Conservation (phyloP, 2,329 filamentous ascomycete genomes). For the Rhynchosporium graminicola region DNA sequence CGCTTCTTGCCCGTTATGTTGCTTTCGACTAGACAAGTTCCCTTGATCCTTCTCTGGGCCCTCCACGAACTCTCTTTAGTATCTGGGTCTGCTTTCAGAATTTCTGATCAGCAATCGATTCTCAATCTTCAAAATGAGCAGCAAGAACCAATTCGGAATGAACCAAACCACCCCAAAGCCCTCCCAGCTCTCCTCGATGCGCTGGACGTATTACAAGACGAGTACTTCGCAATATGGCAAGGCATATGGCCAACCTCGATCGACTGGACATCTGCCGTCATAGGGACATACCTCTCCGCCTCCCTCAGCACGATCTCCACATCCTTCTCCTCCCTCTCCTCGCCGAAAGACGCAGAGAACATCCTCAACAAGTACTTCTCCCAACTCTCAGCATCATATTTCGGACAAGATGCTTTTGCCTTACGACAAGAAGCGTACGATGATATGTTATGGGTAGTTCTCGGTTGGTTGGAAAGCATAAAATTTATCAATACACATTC, state of each 20-base stretch:
- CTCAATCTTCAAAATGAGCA: constrained; percentile 13
- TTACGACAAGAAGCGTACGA: constrained; percentile 82
- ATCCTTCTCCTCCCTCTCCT: constrained; percentile 50
- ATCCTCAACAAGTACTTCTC: constrained; percentile 81
- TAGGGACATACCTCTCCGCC: constrained; percentile 76
- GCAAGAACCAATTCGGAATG: constrained; percentile 16
- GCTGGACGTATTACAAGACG: constrained; percentile 72
- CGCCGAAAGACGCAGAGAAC: constrained; percentile 58
- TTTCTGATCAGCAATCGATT: constrained; percentile 18
- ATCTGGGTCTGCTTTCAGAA: constrained; percentile 13
- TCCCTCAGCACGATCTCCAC: constrained; percentile 70
- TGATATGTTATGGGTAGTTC: constrained; percentile 93
- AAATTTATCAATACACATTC: constrained; percentile 75
- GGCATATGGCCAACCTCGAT: constrained; percentile 85
- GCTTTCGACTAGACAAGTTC: constrained; percentile 15
- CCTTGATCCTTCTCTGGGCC: constrained; percentile 21
- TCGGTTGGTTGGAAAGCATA: constrained; percentile 84
- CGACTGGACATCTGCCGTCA: constrained; percentile 90
- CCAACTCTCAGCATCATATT: constrained; percentile 77
- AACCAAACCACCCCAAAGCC: constrained; percentile 23
- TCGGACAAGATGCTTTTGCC: constrained; percentile 77
- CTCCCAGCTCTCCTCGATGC: constrained; percentile 51
- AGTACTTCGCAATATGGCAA: constrained; percentile 75
- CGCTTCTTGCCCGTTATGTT: constrained; percentile 25
- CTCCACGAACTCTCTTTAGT: constrained; percentile 7